Percentiles rank a stretch among this genome's conserved stretches.
Evolutionary conservation across 495 filamentous ascomycete species (phyloP).

Genomic region (Tuber umbilicatum): DNA sequence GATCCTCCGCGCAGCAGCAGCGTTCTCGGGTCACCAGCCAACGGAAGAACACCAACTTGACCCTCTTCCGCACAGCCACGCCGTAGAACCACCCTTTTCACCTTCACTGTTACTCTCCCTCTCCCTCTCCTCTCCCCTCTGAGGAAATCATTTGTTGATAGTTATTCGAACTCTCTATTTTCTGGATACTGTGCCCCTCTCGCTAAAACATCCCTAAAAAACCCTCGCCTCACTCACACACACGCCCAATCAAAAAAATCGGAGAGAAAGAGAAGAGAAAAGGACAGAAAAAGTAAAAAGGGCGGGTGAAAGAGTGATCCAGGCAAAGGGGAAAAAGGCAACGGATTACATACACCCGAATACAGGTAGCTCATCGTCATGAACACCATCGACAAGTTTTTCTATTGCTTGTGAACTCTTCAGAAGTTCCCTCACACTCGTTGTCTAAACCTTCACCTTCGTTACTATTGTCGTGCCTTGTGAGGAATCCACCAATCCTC

Average conservation of each 20-base stretch:
- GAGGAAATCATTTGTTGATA: neutral
- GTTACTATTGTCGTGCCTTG: conserved; percentile 23
- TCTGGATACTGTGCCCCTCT: neutral
- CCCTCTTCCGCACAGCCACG: neutral
- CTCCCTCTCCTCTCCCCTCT: neutral
- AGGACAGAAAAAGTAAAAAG: neutral
- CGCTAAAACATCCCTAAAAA: neutral
- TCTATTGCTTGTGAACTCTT: conserved; percentile 5
- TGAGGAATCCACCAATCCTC: neutral
- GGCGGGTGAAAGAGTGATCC: neutral
- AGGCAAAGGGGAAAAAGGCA: neutral
- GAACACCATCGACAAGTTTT: conserved; percentile 8
- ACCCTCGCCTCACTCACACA: neutral
- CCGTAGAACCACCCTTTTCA: neutral
- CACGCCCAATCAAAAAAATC: neutral
- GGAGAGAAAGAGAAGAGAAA: neutral
- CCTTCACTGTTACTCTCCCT: neutral
- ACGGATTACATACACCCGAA: neutral
- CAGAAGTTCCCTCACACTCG: conserved; percentile 13
- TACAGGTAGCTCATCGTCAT: conserved; percentile 15
- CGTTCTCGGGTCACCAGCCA: neutral
- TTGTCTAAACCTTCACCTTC: conserved; percentile 16
- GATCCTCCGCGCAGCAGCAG: conserved; percentile 23
- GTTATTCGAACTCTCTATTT: neutral
- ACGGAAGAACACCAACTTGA: neutral